Evolutionary conservation across 1,284 basidiomycete species (phyloP), one percentile per base, ranked within the genome.

Genomic region (Heterobasidion occidentale): DNA sequence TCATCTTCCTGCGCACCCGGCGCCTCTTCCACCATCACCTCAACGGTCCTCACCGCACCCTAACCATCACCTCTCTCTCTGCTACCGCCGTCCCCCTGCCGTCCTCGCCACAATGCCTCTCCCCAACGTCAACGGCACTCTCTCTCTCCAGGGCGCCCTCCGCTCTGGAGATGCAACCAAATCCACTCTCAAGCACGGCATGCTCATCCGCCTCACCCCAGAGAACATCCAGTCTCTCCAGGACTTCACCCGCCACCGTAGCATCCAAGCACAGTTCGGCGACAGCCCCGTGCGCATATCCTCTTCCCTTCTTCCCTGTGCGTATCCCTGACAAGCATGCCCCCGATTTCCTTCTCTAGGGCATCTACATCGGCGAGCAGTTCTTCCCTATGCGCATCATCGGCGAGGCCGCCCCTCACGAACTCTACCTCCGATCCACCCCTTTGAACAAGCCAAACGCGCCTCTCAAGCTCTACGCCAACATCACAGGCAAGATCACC

Each of bases 381-480:
- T 84, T 81, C 73, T 90, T 81, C 58, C 75, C 84, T 2, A 77
- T 88, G 72, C 72, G 70, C 4, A 68, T 76, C 5, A 67, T 70
- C 52, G 72, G 73, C 55, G 88, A 88, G 67, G 74, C 73, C 58
- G 66, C 74, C 1, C 71, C 77, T 11, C 84, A 88, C 62, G 88
- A 90, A 61, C 75, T 90, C 47, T 90, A 87, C 68, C 75, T 89
- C 17, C 79, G 86, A 12, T 72, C 79, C 14, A 71, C 80, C 38
- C 75, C 78, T n/a, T 71, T 77, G 7, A 69, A 73, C 36, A 83
- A 81, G 67, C 80, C 78, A 35, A 79, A 73, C 61, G 77, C 79
- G 0, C 81, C 85, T 1, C 77, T 90, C 60, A 87, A 84, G 65
- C 78, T 84, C n/a, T 79, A 83, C 61, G 88, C 86, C 57, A 83